Base-by-base conservation (phyloP, 2,329 filamentous ascomycete genomes). In the Paraphaeosphaeria minitans region DNA sequence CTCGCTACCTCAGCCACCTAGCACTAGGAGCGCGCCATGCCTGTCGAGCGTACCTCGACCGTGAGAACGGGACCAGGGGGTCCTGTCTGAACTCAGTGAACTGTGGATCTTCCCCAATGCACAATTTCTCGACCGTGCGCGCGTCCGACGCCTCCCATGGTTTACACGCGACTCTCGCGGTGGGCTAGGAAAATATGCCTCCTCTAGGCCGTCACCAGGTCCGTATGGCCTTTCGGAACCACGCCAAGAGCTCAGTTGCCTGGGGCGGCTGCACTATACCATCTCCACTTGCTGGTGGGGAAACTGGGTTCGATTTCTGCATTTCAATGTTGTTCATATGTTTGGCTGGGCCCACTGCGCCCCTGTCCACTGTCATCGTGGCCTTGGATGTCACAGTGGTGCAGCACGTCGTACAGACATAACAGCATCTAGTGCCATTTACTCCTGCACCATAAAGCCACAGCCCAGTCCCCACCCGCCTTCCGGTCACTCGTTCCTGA, bases 141-240 rank as follows among this genome's bases (percentile, higher is more conserved):
- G 47, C 61, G 57, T 46, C 59, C 60, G 56, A 54, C 55, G 52
- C 50, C 56, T 53, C 49, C 53, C 56, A 58, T 51, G 56, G 64
- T 65, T 65, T 66, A 63, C 69, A 69, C 67, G 73, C 73, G 73
- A 71, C 66, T 72, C 60, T 65, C 68, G 73, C 73, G 73, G 71
- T 65, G 64, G 72, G 66, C 71, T 75, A 74, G 68, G 64, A 70
- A 74, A 74, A 66, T 65, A 56, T 54, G 52, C 55, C 64, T 58
- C 60, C 65, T 53, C 60, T 61, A 65, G 49, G 51, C 67, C 63
- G 67, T 70, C 71, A 68, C 52, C 56, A 31, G 19, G 39, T n/a
- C 27, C 39, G n/a, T 66, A 60, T 65, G 53, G 51, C 57, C 62
- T 41, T 52, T 53, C 51, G 55, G 33, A 50, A 51, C 29, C 24